A percentile compares a stretch with the other conserved stretches of the same genome.
phyloP scores from a whole-genome alignment of 2,329 filamentous ascomycete species.

The Trichoderma polysporum region DNA sequence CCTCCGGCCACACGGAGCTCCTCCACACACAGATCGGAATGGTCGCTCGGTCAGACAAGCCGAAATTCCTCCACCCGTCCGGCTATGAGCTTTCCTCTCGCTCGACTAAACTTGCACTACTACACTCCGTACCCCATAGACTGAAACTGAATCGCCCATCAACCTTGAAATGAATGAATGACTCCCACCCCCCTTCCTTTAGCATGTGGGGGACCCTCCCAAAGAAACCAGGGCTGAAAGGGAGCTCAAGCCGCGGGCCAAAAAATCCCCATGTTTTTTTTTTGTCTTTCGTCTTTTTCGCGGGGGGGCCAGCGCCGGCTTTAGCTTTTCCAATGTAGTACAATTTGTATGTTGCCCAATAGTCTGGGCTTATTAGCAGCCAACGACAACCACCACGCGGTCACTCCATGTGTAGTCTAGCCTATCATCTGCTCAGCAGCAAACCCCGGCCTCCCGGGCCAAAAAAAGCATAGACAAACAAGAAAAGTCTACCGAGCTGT shows the following conservation, averaged over 20 bases:
- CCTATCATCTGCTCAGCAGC: background rate
- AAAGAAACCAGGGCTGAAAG: background rate
- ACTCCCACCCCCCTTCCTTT: background rate
- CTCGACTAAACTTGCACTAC: background rate
- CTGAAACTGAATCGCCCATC: background rate
- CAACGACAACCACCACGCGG: too few species aligned
- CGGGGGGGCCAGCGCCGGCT: background rate
- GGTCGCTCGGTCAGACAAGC: conserved; percentile 5
- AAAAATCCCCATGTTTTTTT: background rate
- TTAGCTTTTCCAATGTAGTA: background rate
- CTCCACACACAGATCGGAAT: conserved; percentile 12
- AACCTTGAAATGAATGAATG: too few species aligned
- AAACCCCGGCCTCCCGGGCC: background rate
- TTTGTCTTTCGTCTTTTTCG: background rate
- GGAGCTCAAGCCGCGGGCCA: conserved; percentile 13
- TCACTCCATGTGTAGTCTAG: background rate
- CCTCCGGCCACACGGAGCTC: conserved; percentile 21
- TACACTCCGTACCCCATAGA: background rate
- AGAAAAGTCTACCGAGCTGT: conserved; percentile 14
- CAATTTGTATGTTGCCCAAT: too few species aligned
- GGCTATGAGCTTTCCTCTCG: background rate
- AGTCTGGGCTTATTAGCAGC: background rate
- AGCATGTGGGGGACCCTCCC: background rate
- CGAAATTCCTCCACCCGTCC: conserved; percentile 21
- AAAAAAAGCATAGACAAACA: background rate